Evolutionary conservation across 257 asterid species (phyloP), one percentile per base, ranked within the genome.

Genomic region (Fraxinus excelsior): DNA sequence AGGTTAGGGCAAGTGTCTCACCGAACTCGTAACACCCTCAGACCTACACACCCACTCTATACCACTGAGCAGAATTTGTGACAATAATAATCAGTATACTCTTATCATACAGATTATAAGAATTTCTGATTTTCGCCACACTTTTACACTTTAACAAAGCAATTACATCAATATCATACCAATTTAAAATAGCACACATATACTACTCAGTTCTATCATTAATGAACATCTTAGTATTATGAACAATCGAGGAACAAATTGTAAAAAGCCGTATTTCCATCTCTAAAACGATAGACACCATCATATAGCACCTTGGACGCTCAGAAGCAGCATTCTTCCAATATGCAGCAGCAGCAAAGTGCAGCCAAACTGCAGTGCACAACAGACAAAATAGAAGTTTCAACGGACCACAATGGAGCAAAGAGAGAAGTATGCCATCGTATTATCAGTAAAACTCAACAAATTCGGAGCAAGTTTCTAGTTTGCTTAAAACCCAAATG

Each of bases 321-420:
- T 90, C 90, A 89, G 84, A 85, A 87, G 90, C 90, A 88, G 85
- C 96, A 91, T 76, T 91, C 92, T 82, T 91, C 94, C 80, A 91
- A 71, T 71, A 89, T 28, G 83, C 92, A 91, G 75, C 96, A 87
- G 86, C 94, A 91, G 75, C 94, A 89, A 5, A 91, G 91, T 78
- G 94, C 94, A 68, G 94, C 90, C 25, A 91, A 79, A 84, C 96
- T 91, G 91, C 88, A 85, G 60, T 49, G 64, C 67, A 78, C n/a
- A 31, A 62, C 35, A 72, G 56, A 62, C 66, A 75, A 66, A 70
- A 56, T 23, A 71, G 23, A 76, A 25, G 38, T 65, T 56, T 34
- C 4, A 3, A 6, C 23, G 23, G 16, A n/a, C 37, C 64, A 44
- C 25, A 37, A 46, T 42, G 42, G 40, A 46, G 65, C 70, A 56